These are phyloP conservation scores for Hygrophila difformis DNA, from an alignment of 257 asterid genomes.

Conservation along the genomic window DNA sequence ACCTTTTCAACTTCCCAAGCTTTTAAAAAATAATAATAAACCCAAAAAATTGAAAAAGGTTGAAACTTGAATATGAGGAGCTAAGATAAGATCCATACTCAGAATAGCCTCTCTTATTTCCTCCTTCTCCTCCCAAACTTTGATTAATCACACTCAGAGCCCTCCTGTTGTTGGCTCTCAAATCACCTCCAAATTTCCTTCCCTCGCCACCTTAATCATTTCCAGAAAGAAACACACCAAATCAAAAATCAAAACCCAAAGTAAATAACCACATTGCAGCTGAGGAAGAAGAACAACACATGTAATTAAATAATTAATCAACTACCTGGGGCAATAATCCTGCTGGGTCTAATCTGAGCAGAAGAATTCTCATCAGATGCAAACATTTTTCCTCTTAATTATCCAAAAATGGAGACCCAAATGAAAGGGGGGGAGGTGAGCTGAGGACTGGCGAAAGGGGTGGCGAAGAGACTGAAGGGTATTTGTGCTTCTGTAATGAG, in stretches of 20 bases:
- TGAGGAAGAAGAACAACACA: not conserved
- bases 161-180: conserved; percentile 50
- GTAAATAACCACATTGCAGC: not conserved
- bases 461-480: conserved; percentile 26
- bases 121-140: conserved; percentile 36
- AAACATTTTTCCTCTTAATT: conserved; percentile 24
- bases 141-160: conserved; percentile 56
- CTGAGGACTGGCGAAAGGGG: conserved; percentile 15
- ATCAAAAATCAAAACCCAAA: not conserved
- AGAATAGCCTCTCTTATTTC: conserved; percentile 56
- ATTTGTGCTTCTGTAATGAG: conserved; percentile 41
- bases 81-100: conserved; percentile 41
- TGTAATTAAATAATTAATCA: no score
- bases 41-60: not conserved
- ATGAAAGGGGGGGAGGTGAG: conserved; percentile 1
- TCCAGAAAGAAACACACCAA: conserved; percentile 8
- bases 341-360: conserved; percentile 27
- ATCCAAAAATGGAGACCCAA: no score
- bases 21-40: not conserved
- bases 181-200: conserved; percentile 59
- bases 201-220: conserved; percentile 50
- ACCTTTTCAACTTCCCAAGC: not conserved
- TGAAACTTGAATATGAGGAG: conserved; percentile 4
- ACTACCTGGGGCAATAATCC: conserved; percentile 44
- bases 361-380: conserved; percentile 46